phyloP scores from a whole-genome alignment of 208 protist genomes.

The Leptomonas pyrrhocoris region DNA sequence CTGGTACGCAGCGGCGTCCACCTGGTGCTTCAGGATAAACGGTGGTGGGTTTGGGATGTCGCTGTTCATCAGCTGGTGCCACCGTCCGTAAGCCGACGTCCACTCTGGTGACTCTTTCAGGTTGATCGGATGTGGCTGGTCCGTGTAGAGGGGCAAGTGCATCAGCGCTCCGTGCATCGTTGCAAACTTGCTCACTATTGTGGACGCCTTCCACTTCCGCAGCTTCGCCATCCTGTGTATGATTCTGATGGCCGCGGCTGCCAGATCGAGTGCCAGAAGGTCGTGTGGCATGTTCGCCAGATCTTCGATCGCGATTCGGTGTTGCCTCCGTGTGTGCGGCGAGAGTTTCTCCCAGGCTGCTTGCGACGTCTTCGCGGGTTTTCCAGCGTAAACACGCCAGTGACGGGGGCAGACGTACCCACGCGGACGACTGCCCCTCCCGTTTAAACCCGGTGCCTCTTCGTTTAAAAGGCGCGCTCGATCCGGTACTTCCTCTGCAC shows the following conservation, averaged over 20 bases:
- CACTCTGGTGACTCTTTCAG: too few species aligned
- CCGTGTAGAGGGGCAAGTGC: too few species aligned
- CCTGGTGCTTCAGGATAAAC: too few species aligned
- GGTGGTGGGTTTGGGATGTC: too few species aligned
- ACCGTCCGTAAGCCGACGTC: too few species aligned
- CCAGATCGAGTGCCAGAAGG: neutral
- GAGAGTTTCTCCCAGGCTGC: conserved; percentile 4
- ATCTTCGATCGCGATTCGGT: neutral
- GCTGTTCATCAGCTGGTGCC: too few species aligned
- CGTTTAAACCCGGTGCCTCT: neutral
- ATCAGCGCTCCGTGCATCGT: too few species aligned
- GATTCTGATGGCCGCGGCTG: neutral
- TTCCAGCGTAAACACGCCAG: neutral
- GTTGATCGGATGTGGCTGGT: too few species aligned
- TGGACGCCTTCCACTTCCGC: neutral
- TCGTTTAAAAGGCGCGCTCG: neutral
- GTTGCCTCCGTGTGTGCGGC: neutral
- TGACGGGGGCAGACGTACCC: conserved; percentile 8
- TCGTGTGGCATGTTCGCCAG: conserved; percentile 3
- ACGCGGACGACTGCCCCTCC: conserved; percentile 2
- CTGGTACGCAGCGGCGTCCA: too few species aligned
- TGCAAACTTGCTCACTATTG: too few species aligned
- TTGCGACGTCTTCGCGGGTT: neutral
- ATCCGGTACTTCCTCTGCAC: neutral
- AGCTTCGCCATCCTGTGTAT: neutral